phyloP scores from a whole-genome alignment of 2,329 filamentous ascomycete species.

The Epichloe bromicola region DNA sequence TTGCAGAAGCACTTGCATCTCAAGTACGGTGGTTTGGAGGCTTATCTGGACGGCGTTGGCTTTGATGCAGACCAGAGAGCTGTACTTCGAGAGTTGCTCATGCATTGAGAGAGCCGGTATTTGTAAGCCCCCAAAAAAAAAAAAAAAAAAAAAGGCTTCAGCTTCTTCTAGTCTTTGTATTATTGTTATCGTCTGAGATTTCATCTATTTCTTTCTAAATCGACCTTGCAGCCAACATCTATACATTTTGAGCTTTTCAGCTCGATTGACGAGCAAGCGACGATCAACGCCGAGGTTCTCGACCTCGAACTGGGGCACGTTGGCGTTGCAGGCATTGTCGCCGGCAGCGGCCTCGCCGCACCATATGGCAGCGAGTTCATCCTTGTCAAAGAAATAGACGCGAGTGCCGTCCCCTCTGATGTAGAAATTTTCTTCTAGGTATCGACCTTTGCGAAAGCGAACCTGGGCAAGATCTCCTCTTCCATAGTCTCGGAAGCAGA shows the following conservation, averaged over 20 bases:
- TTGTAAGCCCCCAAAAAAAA: neutral
- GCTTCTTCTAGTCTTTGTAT: neutral
- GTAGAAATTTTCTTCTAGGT: conserved; percentile 95
- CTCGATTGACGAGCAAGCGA: conserved; percentile 82
- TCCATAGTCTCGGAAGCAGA: conserved; percentile 94
- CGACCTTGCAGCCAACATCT: conserved; percentile 87
- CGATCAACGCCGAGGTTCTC: conserved; percentile 73
- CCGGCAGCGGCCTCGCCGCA: conserved; percentile 26
- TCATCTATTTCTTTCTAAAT: conserved; percentile 53
- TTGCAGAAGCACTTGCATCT: conserved; percentile 44
- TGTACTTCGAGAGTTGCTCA: conserved; percentile 26
- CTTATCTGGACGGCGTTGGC: conserved; percentile 52
- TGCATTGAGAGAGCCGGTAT: conserved; percentile 21
- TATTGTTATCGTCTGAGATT: neutral
- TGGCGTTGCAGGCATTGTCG: conserved; percentile 14
- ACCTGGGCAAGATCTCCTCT: conserved; percentile 93
- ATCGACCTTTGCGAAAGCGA: conserved; percentile 88
- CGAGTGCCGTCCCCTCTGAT: conserved; percentile 88
- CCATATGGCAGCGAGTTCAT: conserved; percentile 75
- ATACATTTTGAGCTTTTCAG: conserved; percentile 92
- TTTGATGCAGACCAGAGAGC: conserved; percentile 32
- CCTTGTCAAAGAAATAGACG: conserved; percentile 92
- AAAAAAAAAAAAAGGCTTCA: neutral
- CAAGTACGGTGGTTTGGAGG: conserved; percentile 51
- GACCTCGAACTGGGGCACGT: conserved; percentile 47